Percentiles rank a stretch among this genome's conserved stretches.
phyloP scores from a whole-genome alignment of 805 yeast species.

The Yamadazyma akitaensis region DNA sequence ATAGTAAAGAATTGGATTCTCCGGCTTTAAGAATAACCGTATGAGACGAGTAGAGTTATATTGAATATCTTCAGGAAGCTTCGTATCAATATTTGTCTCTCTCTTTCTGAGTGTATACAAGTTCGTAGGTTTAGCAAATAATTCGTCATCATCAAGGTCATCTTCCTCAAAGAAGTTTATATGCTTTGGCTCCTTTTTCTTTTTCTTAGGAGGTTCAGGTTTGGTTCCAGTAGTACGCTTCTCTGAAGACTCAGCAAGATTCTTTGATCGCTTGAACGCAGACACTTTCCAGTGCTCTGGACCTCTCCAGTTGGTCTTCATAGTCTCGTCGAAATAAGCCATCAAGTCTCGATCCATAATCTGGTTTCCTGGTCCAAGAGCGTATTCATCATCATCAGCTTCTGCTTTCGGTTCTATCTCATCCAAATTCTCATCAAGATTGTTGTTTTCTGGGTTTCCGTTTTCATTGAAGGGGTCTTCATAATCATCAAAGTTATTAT shows the following conservation, averaged over 20 bases:
- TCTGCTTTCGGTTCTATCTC: conserved; percentile 7
- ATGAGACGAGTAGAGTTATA: conserved; percentile 69
- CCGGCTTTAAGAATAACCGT: conserved; percentile 66
- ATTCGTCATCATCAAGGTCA: conserved; percentile 27
- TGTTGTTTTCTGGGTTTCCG: conserved; percentile 8
- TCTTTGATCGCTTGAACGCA: conserved; percentile 47
- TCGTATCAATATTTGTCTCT: conserved; percentile 24
- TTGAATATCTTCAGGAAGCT: conserved; percentile 70
- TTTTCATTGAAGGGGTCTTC: conserved; percentile 5
- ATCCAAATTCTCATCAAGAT: conserved; percentile 15
- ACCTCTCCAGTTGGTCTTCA: conserved; percentile 81
- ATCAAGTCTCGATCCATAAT: conserved; percentile 61
- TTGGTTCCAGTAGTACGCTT: conserved; percentile 3
- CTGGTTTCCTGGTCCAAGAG: conserved; percentile 13
- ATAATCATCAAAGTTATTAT: conserved; percentile 14
- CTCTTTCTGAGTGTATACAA: conserved; percentile 13
- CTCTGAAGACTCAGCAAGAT: conserved; percentile 17
- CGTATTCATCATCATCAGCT: conserved; percentile 12
- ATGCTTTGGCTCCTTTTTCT: conserved; percentile 19
- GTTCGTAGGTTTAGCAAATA: conserved; percentile 33
- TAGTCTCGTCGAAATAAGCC: conserved; percentile 75
- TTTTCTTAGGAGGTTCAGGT: neutral
- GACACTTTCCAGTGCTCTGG: conserved; percentile 87
- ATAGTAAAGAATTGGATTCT: conserved; percentile 15
- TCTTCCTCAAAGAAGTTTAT: conserved; percentile 33